Base-by-base conservation (phyloP, 1,139 yeast species). In the Candida buenavistaensis region DNA sequence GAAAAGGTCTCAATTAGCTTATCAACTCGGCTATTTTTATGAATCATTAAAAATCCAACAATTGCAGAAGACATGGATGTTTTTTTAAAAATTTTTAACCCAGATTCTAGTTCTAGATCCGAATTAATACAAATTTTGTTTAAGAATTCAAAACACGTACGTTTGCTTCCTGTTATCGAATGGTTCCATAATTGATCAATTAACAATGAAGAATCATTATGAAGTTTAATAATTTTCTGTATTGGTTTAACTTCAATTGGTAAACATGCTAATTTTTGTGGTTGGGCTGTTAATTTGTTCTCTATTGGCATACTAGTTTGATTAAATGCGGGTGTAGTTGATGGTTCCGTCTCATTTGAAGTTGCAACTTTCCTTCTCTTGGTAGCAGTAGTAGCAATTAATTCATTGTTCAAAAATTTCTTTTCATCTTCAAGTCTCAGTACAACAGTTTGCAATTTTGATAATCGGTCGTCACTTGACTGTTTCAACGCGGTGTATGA, bases 401-500 rank as follows among this genome's bases (percentile, higher is more conserved):
- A 46, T 44, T 69, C 75, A 46, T 68, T 68, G 34, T 55, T 60
- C 25, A 85, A 56, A 48, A 88, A 86, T 61, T 78, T 76, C 59
- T 78, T 78, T 48, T 86, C 94, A 47, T 82, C 88, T 49, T 81
- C 85, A 28, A 82, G 57, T 41, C 72, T 71, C 44, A 71, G 78
- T 2, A 84, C 64, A 16, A 70, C 64, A 23, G 62, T 63, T 36
- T 62, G 62, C 36, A 80, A 54, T 10, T 62, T 56, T 13, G 53
- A 54, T 5, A 78, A 52, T 43, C 74, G 77, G 2, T 58, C 63
- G 14, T 68, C 70, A 33, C 68, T 60, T 20, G 62, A 62, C 19
- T 54, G 50, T 35, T 64, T 51, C 9, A 57, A 43, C 15, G 45
- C 44, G 2, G 56, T 51, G 36, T 62, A 67, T 3, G 64, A 52